These are phyloP conservation scores for Erysimum cheiri DNA, from an alignment of 441 rosid genomes.

Conservation along the genomic window DNA sequence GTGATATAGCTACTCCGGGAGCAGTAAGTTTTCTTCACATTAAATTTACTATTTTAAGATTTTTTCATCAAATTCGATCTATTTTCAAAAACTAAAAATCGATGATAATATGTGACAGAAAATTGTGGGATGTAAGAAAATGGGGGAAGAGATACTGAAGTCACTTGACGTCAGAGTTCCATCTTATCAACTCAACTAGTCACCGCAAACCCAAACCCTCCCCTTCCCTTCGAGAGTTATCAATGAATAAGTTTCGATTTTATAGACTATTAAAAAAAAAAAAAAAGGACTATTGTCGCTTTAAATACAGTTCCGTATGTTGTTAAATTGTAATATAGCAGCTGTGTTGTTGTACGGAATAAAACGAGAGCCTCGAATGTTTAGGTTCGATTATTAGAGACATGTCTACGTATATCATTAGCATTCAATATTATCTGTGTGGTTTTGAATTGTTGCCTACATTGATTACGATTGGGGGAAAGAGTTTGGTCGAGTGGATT, in stretches of 20 bases:
- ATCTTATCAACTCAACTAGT: not conserved
- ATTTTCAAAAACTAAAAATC: not conserved
- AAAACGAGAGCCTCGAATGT: not conserved
- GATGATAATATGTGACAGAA: not conserved
- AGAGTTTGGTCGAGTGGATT: not conserved
- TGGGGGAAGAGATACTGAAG: constrained; percentile 3
- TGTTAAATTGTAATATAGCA: not conserved
- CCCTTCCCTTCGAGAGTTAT: not conserved
- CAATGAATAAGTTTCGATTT: not conserved
- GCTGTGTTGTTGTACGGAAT: not conserved
- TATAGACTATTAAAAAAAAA: too few relatives aligned
- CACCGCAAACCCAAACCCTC: not conserved
- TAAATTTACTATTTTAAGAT: not conserved
- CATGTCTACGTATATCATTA: not conserved
- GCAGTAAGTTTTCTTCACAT: not conserved
- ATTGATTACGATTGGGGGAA: not conserved
- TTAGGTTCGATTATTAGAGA: not conserved
- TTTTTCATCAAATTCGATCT: not conserved
- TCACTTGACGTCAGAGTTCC: constrained; percentile 7
- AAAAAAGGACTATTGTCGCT: not conserved
- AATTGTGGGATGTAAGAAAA: constrained; percentile 7
- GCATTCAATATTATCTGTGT: not conserved
- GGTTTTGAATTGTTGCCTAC: not conserved
- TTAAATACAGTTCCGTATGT: not conserved
- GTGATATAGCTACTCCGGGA: not conserved